phyloP scores from a whole-genome alignment of 148 eudicot species.

The Vaccinium myrtillus region DNA sequence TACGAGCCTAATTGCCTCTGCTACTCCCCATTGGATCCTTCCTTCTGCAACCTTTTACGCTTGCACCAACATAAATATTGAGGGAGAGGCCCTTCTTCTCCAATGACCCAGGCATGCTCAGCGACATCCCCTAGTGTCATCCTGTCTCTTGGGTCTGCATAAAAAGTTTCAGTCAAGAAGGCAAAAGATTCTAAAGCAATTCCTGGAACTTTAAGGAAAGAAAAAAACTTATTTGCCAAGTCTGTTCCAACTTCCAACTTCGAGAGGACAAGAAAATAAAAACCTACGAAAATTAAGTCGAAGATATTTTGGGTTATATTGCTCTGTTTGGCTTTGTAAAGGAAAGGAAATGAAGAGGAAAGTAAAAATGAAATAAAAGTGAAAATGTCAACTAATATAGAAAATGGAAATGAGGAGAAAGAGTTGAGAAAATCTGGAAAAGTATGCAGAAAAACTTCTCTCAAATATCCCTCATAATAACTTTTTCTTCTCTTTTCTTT shows the following conservation, averaged over 20 bases:
- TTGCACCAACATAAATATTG: conserved; percentile 82
- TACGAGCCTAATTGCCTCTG: conserved; percentile 1
- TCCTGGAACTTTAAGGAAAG: neutral
- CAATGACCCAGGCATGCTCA: conserved; percentile 73
- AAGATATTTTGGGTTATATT: neutral
- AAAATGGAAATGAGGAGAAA: neutral
- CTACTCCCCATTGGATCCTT: conserved; percentile 20
- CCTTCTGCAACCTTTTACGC: conserved; percentile 31
- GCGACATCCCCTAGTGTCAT: conserved; percentile 65
- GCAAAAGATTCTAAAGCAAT: neutral
- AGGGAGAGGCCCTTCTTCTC: conserved; percentile 70
- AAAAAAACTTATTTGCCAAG: neutral
- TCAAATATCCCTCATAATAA: neutral
- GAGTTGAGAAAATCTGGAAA: neutral
- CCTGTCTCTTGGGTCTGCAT: conserved; percentile 67
- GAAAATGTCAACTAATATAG: neutral
- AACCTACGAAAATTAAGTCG: neutral
- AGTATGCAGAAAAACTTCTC: neutral
- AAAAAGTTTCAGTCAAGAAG: neutral
- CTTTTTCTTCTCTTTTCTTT: neutral
- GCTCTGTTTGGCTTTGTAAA: neutral
- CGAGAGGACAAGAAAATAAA: neutral
- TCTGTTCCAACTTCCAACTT: neutral
- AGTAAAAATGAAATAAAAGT: neutral
- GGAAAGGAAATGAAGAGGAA: neutral